These are phyloP conservation scores for Didymella segeticola DNA, from an alignment of 2,329 filamentous ascomycete species.

Conservation along the genomic window DNA sequence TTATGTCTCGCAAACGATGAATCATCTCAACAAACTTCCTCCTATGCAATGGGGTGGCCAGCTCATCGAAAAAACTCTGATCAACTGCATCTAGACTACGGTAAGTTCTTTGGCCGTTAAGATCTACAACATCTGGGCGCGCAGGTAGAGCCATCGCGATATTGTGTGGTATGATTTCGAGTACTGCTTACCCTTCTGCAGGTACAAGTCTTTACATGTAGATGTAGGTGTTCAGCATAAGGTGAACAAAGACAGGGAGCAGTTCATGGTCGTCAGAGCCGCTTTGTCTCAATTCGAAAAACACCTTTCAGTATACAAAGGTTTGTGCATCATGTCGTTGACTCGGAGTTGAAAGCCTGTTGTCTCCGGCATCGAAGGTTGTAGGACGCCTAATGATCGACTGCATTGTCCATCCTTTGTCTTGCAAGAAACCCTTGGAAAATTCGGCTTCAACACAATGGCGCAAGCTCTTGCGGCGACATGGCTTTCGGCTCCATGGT, in stretches of 20 bases:
- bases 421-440: no score
- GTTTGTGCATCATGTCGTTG: not conserved
- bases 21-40: not conserved
- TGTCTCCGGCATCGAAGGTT: not conserved
- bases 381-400: not conserved
- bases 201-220: not conserved
- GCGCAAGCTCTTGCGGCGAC: no score
- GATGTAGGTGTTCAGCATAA: not conserved
- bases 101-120: not conserved
- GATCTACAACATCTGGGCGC: not conserved
- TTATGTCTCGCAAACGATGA: not conserved
- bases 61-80: not conserved
- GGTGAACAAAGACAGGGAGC: not conserved
- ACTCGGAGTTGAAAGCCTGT: not conserved
- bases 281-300: not conserved
- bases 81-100: not conserved
- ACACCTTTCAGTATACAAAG: not conserved
- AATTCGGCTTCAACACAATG: no score
- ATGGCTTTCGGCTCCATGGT: no score
- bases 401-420: no score
- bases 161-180: not conserved
- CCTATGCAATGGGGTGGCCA: not conserved
- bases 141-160: not conserved
- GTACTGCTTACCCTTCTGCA: not conserved
- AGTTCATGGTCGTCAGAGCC: not conserved